Conservation (phyloP, 78 protist species). For the Speleostelium caveatum region DNA sequence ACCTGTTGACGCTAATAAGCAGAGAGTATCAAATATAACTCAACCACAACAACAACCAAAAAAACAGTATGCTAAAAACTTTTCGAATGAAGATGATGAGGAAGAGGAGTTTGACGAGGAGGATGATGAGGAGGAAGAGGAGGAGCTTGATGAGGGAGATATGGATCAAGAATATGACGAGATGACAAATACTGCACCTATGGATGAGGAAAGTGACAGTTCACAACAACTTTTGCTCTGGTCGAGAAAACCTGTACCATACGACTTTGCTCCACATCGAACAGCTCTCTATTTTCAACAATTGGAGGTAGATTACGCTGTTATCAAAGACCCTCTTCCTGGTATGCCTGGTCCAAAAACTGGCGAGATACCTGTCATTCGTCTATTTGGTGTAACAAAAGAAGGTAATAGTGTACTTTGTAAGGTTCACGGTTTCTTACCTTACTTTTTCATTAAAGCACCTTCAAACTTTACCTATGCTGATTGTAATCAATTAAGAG, state of each 20-base stretch:
- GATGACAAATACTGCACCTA: neutral
- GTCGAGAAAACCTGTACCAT: conserved; percentile 53
- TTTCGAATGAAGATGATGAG: conserved; percentile 59
- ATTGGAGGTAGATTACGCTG: conserved; percentile 69
- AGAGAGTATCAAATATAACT: no score
- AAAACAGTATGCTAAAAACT: no score
- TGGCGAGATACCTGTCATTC: conserved; percentile 88
- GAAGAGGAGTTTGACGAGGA: conserved; percentile 61
- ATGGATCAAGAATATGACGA: conserved; percentile 31
- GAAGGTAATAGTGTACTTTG: conserved; percentile 94
- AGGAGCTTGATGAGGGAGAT: conserved; percentile 31
- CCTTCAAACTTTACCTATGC: conserved; percentile 79
- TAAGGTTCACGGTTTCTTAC: conserved; percentile 97
- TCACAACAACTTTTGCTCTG: conserved; percentile 25
- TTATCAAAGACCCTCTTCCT: conserved; percentile 59
- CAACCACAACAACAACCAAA: no score
- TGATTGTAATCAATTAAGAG: conserved; percentile 42
- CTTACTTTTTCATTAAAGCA: conserved; percentile 96
- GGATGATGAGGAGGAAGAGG: conserved; percentile 41
- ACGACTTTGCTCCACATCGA: neutral
- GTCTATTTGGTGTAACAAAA: conserved; percentile 97
- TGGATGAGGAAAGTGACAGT: conserved; percentile 27
- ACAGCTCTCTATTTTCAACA: conserved; percentile 47
- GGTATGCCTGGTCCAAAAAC: conserved; percentile 87
- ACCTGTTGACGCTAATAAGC: no score